phyloP scores from a whole-genome alignment of 2,329 filamentous ascomycete genomes.

The Fusarium drepaniforme region DNA sequence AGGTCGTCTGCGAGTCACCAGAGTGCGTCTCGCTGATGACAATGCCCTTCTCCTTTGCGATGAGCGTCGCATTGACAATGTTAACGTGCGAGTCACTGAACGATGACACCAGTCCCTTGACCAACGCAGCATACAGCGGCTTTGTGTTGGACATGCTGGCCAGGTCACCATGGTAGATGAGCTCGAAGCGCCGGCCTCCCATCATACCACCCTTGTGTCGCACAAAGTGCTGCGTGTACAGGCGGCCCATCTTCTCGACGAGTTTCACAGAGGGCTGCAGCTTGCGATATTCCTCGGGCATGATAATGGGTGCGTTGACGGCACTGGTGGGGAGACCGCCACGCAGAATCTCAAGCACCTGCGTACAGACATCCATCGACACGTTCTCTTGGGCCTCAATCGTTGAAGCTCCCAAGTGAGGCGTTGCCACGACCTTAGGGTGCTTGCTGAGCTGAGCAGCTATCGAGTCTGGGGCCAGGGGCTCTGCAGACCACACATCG shows the following conservation, averaged over 20 bases:
- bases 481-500: slow-evolving; percentile 84
- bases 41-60: slow-evolving; percentile 83
- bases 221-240: slow-evolving; percentile 83
- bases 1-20: slow-evolving; percentile 73
- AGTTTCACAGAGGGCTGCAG: slow-evolving; percentile 82
- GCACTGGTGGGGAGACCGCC: slow-evolving; percentile 81
- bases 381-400: slow-evolving; percentile 89
- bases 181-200: slow-evolving; percentile 78
- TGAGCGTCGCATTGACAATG: slow-evolving; percentile 83
- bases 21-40: slow-evolving; percentile 80
- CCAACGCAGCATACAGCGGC: slow-evolving; percentile 81
- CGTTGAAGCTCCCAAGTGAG: slow-evolving; percentile 84
- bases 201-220: slow-evolving; percentile 56
- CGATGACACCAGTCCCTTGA: slow-evolving; percentile 79
- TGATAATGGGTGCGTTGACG: slow-evolving; percentile 85
- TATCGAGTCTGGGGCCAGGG: slow-evolving; percentile 65
- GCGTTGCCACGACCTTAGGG: slow-evolving; percentile 80
- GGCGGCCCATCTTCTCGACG: slow-evolving; percentile 81
- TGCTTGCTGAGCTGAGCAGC: slow-evolving; percentile 75
- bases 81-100: slow-evolving; percentile 80
- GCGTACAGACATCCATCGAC: slow-evolving; percentile 84
- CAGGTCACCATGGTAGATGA: slow-evolving; percentile 82
- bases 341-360: slow-evolving; percentile 79
- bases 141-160: slow-evolving; percentile 79
- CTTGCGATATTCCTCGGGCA: slow-evolving; percentile 83